Conservation (phyloP, 176 grass and related monocot species). For the Thalia dealbata region DNA sequence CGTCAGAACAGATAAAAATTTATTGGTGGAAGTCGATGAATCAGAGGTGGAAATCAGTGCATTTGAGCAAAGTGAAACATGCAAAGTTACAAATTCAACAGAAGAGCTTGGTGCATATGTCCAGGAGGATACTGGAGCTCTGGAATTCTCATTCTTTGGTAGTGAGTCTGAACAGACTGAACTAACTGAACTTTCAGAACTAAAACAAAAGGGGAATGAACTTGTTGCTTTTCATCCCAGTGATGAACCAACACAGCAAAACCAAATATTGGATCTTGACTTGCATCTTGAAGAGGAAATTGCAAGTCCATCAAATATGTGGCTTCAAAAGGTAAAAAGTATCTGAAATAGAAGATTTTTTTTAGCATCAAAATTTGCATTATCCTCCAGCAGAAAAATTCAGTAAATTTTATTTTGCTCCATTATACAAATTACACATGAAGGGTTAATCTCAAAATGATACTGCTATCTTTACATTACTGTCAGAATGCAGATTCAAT, state of each 20-base stretch:
- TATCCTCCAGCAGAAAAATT: no score
- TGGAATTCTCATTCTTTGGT: constrained; percentile 13
- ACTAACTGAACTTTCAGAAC: constrained; percentile 22
- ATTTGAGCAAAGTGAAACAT: background rate
- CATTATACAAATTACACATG: background rate
- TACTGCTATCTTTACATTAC: background rate
- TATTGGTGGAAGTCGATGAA: background rate
- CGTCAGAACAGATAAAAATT: background rate
- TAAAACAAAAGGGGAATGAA: constrained; percentile 26
- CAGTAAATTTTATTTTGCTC: no score
- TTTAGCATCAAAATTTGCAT: background rate
- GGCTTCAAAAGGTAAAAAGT: constrained; percentile 46
- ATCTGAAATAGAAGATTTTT: background rate
- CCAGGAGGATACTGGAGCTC: constrained; percentile 22
- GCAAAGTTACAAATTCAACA: background rate
- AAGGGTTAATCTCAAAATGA: background rate
- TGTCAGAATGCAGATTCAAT: background rate
- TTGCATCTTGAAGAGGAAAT: constrained; percentile 37
- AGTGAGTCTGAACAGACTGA: constrained; percentile 17
- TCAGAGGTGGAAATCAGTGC: background rate
- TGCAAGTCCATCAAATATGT: constrained; percentile 18
- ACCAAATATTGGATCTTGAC: constrained; percentile 54
- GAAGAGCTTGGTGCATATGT: background rate
- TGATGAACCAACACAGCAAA: constrained; percentile 41
- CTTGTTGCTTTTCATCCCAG: no score